Evolutionary conservation across 805 yeast species (phyloP), one percentile per base, ranked within the genome.

Genomic region (Kluyveromyces dobzhanskii): DNA sequence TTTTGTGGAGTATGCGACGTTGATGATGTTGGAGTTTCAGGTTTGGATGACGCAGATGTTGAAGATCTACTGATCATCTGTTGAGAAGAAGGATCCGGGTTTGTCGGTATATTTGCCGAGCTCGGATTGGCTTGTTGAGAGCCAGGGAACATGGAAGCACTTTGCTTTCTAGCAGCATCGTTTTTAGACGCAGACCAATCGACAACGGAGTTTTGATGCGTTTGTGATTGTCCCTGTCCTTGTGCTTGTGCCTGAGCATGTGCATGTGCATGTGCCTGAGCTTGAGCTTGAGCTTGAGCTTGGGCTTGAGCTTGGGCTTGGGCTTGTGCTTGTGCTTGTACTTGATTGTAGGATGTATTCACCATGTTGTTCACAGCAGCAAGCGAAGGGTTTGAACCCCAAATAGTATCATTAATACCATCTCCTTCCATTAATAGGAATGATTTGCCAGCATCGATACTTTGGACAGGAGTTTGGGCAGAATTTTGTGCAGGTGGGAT

Each of bases 381-480:
- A 17, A 57, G 49, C 12, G 56, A 59, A 21, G 43, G 36, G 35
- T 46, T 56, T 3, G 60, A 48, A 3, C 61, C 61, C 64, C 64
- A 59, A 24, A 59, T 57, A 38, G 53, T 57, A 37, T 59, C 62
- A 41, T 56, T 59, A 21, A 56, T 54, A 24, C 56, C 62, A 41
- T 56, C 61, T 34, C 51, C 54, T 41, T 68, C 73, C 68, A 66
- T 59, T 37, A 67, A 43, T 23, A 67, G 46, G 34, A 65, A 51
- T 1, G 71, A 65, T 46, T 64, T 67, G 2, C 73, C 71, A 30
- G 56, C 54, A 29, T 64, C 68, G 41, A 59, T 59, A 11, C 59
- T 40, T 29, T 45, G 53, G 6, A 46, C 30, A 3, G 50, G 46
- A 16, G 48, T 37, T 40, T 44, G 40, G 25, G 46, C 16, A 35